These are phyloP conservation scores for Tolypocladium sp. DNA, from an alignment of 2,329 filamentous ascomycete genomes.

Conservation along the genomic window DNA sequence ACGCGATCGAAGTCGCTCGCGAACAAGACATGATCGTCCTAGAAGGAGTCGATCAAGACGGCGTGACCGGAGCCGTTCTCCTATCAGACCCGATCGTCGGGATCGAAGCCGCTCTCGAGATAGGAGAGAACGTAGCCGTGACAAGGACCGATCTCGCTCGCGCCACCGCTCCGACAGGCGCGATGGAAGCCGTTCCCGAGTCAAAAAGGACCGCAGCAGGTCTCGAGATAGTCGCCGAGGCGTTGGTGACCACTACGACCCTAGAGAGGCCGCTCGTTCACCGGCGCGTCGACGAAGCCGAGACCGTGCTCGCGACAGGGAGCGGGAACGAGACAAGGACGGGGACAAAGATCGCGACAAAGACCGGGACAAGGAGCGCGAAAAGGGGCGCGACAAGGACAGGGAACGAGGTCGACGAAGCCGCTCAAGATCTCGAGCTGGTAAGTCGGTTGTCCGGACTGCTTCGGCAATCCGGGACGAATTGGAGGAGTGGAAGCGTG, in stretches of 20 bases:
- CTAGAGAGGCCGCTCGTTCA: constrained; percentile 9
- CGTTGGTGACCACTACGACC: constrained; percentile 11
- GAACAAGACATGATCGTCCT: constrained; percentile 20
- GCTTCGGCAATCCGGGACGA: constrained; percentile 34
- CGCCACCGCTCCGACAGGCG: constrained; percentile 16
- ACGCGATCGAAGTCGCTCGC: constrained; percentile 22
- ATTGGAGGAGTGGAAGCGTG: constrained; percentile 49
- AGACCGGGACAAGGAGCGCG: constrained; percentile 13
- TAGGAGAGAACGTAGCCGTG: constrained; percentile 4
- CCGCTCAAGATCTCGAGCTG: constrained; percentile 32
- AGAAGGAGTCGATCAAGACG: constrained; percentile 25
- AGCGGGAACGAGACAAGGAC: constrained; percentile 12
- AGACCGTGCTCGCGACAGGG: constrained; percentile 14
- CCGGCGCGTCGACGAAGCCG: constrained; percentile 15
- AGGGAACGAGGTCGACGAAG: constrained; percentile 27
- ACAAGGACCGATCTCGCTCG: constrained; percentile 17
- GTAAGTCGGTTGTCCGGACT: constrained; percentile 25
- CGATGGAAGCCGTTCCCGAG: constrained; percentile 22
- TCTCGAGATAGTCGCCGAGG: constrained; percentile 12
- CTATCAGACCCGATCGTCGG: constrained; percentile 17
- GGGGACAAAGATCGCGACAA: constrained; percentile 12
- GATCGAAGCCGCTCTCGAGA: constrained; percentile 21
- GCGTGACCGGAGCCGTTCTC: constrained; percentile 28
- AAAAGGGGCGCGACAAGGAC: constrained; percentile 12
- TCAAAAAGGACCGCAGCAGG: constrained; percentile 9